Percentiles rank a stretch among this genome's conserved stretches.
Conservation (phyloP, 768 basidiomycete genomes). For the Hypholoma fasciculare region DNA sequence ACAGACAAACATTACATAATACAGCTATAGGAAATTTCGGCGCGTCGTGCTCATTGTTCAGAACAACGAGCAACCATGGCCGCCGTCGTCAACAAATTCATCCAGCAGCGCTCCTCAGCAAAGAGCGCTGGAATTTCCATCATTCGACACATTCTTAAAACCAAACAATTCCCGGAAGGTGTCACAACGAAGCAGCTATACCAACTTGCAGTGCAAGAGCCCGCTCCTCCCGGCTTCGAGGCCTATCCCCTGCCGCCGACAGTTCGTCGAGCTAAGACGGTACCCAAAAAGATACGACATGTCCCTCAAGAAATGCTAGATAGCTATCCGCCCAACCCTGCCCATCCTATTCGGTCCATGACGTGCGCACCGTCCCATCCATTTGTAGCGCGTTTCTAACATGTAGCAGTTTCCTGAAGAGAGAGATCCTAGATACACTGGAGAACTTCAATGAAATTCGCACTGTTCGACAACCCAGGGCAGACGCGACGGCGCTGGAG, state of each 20-base stretch:
- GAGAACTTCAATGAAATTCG: slow-evolving; percentile 40
- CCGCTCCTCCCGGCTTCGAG: slow-evolving; percentile 27
- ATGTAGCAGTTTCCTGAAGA: slow-evolving; percentile 54
- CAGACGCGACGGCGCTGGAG: slow-evolving; percentile 18
- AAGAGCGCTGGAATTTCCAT: slow-evolving; percentile 23
- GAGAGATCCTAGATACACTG: slow-evolving; percentile 47
- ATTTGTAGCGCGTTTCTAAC: neutral
- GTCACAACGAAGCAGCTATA: slow-evolving; percentile 38
- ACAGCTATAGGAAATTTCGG: neutral
- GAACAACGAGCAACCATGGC: slow-evolving; percentile 1
- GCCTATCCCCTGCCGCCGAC: slow-evolving; percentile 13
- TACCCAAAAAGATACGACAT: neutral
- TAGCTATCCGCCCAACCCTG: slow-evolving; percentile 34
- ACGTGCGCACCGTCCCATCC: slow-evolving; percentile 30
- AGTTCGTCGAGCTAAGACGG: neutral
- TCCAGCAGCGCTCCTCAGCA: slow-evolving; percentile 14
- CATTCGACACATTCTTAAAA: slow-evolving; percentile 30
- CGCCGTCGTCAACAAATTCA: neutral
- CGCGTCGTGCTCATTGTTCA: neutral
- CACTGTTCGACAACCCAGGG: slow-evolving; percentile 36
- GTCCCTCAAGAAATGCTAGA: neutral
- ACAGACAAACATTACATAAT: slow-evolving; percentile 15
- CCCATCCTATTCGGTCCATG: slow-evolving; percentile 56
- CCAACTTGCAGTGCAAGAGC: slow-evolving; percentile 31
- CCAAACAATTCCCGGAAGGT: slow-evolving; percentile 26